These are phyloP conservation scores for Scleroderma citrinum DNA, from an alignment of 768 basidiomycete genomes.

Conservation along the genomic window DNA sequence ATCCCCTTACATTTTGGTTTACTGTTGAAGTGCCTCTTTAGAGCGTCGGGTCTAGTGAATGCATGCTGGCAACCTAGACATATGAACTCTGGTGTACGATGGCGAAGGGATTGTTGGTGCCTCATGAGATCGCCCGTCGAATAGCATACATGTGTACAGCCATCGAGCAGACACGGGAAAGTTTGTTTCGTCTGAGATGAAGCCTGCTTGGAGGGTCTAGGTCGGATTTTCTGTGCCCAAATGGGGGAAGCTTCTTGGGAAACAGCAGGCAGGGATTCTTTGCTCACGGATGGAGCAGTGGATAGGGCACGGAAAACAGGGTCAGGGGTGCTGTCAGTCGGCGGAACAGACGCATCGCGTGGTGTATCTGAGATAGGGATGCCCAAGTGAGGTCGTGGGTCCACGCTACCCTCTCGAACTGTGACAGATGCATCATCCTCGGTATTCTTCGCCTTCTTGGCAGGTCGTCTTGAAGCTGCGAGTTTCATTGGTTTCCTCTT, in stretches of 20 bases:
- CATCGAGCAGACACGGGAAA: slow-evolving; percentile 19
- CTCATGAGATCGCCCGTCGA: slow-evolving; percentile 23
- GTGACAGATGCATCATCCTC: slow-evolving; percentile 7
- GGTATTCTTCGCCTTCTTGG: slow-evolving; percentile 12
- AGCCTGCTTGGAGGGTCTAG: not conserved
- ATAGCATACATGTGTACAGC: slow-evolving; percentile 24
- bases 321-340: not conserved
- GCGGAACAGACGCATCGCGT: not conserved
- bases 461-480: not conserved
- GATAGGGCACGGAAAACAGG: not conserved
- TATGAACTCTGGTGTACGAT: slow-evolving; percentile 14
- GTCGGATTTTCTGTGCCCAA: not conserved
- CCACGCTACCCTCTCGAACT: too few relatives aligned
- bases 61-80: slow-evolving; percentile 23
- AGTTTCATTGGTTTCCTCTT: slow-evolving; percentile 11
- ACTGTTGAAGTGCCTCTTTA: slow-evolving; percentile 29
- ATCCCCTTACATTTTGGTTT: slow-evolving; percentile 22
- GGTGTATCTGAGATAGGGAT: not conserved
- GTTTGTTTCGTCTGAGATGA: slow-evolving; percentile 6
- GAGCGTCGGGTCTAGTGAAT: slow-evolving; percentile 26
- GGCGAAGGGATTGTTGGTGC: slow-evolving; percentile 26
- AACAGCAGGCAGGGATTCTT: too few relatives aligned
- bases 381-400: not conserved
- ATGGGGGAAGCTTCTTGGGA: not conserved
- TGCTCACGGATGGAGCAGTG: not conserved